These are phyloP conservation scores for Penstemon davidsonii DNA, from an alignment of 257 asterid species.

Conservation along the genomic window DNA sequence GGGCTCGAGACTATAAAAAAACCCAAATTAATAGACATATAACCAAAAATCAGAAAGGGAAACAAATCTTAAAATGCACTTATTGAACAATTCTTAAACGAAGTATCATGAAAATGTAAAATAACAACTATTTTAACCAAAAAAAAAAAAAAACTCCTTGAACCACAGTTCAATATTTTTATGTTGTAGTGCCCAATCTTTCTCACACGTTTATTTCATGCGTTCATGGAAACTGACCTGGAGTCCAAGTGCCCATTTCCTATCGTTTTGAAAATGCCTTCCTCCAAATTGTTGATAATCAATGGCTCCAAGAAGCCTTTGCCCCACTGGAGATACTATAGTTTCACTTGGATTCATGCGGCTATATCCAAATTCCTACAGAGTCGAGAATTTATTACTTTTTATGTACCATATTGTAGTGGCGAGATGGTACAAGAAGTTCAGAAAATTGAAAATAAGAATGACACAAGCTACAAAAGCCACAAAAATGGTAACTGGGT, in stretches of 20 bases:
- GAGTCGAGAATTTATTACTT: constrained; percentile 8
- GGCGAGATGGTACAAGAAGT: background rate
- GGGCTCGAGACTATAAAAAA: constrained; percentile 69
- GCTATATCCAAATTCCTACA: constrained; percentile 63
- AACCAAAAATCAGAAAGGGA: constrained; percentile 12
- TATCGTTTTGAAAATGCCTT: constrained; percentile 51
- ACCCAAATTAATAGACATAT: constrained; percentile 11
- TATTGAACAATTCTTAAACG: background rate
- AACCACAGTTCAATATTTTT: background rate
- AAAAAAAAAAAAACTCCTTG: background rate
- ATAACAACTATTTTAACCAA: no score
- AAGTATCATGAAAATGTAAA: background rate
- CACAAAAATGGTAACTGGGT: constrained; percentile 11
- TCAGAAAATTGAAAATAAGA: constrained; percentile 18
- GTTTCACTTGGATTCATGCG: constrained; percentile 52
- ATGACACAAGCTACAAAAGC: background rate
- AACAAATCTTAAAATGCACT: background rate
- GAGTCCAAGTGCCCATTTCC: constrained; percentile 86
- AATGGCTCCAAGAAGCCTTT: constrained; percentile 52
- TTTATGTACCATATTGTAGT: background rate
- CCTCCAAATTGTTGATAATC: constrained; percentile 73
- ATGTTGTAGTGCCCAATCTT: background rate
- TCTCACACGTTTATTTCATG: background rate
- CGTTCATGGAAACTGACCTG: constrained; percentile 46
- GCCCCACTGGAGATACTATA: constrained; percentile 63